phyloP scores from a whole-genome alignment of 176 grass and related monocot species.

The Triticum urartu region DNA sequence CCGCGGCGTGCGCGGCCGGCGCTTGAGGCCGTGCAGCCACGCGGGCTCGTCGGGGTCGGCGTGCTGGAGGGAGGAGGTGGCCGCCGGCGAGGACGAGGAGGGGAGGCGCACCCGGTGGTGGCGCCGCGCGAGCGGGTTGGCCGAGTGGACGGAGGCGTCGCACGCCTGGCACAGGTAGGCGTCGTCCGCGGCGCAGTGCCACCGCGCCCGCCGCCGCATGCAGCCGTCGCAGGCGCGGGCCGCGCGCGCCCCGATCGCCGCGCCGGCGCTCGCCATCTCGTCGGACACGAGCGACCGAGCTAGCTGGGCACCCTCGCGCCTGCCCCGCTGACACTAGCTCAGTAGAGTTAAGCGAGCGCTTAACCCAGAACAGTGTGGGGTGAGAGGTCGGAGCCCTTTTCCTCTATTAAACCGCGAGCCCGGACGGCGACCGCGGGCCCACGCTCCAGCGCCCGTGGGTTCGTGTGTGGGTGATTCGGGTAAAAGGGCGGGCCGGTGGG shows the following conservation, averaged over 20 bases:
- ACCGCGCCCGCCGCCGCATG: conserved; percentile 68
- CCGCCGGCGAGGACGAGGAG: conserved; percentile 2
- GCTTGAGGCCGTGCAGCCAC: conserved; percentile 65
- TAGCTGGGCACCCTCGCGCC: not conserved
- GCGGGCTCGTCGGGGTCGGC: conserved; percentile 41
- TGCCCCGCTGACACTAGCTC: not conserved
- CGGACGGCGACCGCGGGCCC: not conserved
- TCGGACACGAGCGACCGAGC: not conserved
- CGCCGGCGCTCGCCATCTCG: conserved; percentile 39
- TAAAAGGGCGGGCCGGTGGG: not conserved
- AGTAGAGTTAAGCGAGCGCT: conserved; percentile 20
- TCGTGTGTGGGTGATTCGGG: not conserved
- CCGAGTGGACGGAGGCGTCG: conserved; percentile 82
- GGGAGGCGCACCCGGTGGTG: conserved; percentile 70
- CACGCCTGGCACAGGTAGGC: conserved; percentile 80
- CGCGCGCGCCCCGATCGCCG: conserved; percentile 58
- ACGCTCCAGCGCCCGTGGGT: not conserved
- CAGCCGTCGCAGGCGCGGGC: conserved; percentile 78
- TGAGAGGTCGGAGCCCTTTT: conserved; percentile 7
- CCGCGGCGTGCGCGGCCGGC: conserved; percentile 75
- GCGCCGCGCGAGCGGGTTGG: conserved; percentile 77
- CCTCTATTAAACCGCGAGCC: conserved; percentile 35
- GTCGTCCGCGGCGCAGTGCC: conserved; percentile 79
- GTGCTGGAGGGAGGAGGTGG: conserved; percentile 1
- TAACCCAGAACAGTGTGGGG: conserved; percentile 28